Conservation (phyloP, 305 asterid species). For the Fraxinus dipetala region DNA sequence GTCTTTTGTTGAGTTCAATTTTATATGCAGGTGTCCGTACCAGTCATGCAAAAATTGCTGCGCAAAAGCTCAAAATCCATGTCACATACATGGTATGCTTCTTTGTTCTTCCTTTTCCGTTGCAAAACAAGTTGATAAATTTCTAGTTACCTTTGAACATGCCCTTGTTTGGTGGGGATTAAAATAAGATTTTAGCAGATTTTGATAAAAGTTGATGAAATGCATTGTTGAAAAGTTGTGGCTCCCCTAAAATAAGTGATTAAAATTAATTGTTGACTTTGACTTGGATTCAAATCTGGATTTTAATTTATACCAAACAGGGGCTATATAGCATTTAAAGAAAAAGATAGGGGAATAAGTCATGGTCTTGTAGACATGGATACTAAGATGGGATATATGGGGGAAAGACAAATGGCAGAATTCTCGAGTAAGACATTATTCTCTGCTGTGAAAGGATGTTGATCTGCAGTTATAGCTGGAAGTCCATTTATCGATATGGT, state of each 20-base stretch:
- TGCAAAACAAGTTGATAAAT: background rate
- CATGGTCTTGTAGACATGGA: background rate
- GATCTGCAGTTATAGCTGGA: background rate
- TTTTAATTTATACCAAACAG: no score
- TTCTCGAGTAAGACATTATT: background rate
- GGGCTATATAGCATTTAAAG: background rate
- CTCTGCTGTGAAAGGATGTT: background rate
- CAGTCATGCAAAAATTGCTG: constrained; percentile 96
- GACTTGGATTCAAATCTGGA: background rate
- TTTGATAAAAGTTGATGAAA: no score
- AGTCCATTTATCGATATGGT: background rate
- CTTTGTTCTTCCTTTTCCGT: background rate
- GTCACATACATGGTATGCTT: constrained; percentile 84
- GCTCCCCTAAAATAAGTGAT: no score
- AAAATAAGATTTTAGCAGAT: no score
- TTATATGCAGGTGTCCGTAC: constrained; percentile 74
- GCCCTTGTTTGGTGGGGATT: no score
- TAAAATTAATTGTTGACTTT: no score
- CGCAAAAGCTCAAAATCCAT: constrained; percentile 94
- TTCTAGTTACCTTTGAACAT: background rate
- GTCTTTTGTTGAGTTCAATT: constrained; percentile 22
- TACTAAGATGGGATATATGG: background rate
- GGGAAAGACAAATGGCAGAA: background rate
- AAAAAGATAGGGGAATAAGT: background rate
- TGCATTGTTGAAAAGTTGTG: no score